phyloP scores from a whole-genome alignment of 768 basidiomycete species.

The Porphyrellus cyaneotinctus region DNA sequence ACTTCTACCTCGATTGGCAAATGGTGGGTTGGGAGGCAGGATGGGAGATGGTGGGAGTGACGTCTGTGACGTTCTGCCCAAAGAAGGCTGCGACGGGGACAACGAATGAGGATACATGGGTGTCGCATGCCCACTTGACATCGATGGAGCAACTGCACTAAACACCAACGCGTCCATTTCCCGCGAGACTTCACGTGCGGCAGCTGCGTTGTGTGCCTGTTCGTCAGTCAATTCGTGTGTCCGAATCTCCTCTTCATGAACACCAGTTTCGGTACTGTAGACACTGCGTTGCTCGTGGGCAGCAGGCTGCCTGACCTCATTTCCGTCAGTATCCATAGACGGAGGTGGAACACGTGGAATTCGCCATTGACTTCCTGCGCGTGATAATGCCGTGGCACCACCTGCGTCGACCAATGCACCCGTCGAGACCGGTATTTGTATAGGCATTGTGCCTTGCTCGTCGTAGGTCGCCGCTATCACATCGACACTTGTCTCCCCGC shows the following conservation, averaged over 20 bases:
- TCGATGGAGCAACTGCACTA: slow-evolving; percentile 25
- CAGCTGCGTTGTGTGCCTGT: slow-evolving; percentile 56
- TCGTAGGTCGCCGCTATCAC: not conserved
- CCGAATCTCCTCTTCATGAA: slow-evolving; percentile 25
- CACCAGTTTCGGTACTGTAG: not conserved
- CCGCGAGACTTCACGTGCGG: slow-evolving; percentile 61
- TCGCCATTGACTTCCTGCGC: slow-evolving; percentile 23
- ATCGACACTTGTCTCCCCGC: slow-evolving; percentile 6
- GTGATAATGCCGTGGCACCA: slow-evolving; percentile 6
- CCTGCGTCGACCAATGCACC: not conserved
- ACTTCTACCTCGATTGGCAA: slow-evolving; percentile 30
- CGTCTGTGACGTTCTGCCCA: slow-evolving; percentile 12
- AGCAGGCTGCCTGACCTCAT: not conserved
- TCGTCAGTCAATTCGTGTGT: slow-evolving; percentile 41
- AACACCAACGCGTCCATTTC: slow-evolving; percentile 59
- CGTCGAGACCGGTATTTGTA: slow-evolving; percentile 12
- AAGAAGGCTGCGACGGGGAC: not conserved
- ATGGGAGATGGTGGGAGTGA: slow-evolving; percentile 26
- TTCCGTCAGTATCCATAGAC: slow-evolving; percentile 25
- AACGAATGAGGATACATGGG: not conserved
- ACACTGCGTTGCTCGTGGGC: slow-evolving; percentile 3
- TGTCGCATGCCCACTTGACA: not conserved
- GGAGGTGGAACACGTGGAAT: slow-evolving; percentile 40
- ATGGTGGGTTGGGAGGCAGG: slow-evolving; percentile 39
- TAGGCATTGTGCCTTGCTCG: not conserved